These are phyloP conservation scores for Achaetomiella virescens DNA, from an alignment of 495 filamentous ascomycete genomes.

Conservation along the genomic window DNA sequence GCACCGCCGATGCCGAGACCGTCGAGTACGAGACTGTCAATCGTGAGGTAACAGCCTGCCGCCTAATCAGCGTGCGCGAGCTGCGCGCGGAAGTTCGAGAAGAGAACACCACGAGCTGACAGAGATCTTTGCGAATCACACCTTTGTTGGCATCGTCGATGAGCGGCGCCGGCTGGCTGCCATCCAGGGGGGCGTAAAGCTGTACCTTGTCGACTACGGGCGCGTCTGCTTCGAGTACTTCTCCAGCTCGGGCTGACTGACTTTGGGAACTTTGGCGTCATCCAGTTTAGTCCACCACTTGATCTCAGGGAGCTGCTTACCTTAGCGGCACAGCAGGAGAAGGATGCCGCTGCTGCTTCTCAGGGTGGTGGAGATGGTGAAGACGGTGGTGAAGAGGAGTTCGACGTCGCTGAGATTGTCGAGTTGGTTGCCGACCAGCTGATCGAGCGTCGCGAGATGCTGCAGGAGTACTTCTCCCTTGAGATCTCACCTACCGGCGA, in stretches of 20 bases:
- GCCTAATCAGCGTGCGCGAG: slow-evolving; percentile 69
- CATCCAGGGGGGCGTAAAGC: slow-evolving; percentile 86
- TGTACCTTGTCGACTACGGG: slow-evolving; percentile 93
- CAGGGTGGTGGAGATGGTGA: slow-evolving; percentile 27
- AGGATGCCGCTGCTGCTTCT: slow-evolving; percentile 20
- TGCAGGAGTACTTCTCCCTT: slow-evolving; percentile 86
- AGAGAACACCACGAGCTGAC: slow-evolving; percentile 80
- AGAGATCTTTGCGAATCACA: slow-evolving; percentile 82
- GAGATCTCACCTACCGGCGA: slow-evolving; percentile 75
- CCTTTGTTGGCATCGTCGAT: slow-evolving; percentile 91
- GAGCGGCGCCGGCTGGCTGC: slow-evolving; percentile 79
- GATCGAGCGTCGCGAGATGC: slow-evolving; percentile 73
- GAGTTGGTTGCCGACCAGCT: slow-evolving; percentile 54
- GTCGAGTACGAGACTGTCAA: slow-evolving; percentile 64
- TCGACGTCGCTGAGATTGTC: slow-evolving; percentile 62
- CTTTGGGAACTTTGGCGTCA: slow-evolving; percentile 89
- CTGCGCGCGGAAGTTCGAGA: slow-evolving; percentile 77
- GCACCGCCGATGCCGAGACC: slow-evolving; percentile 7
- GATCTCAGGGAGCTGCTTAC: slow-evolving; percentile 62
- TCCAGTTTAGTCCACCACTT: slow-evolving; percentile 72
- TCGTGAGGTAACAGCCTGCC: slow-evolving; percentile 60
- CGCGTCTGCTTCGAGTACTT: slow-evolving; percentile 85
- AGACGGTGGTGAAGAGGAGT: slow-evolving; percentile 31
- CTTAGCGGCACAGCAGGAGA: slow-evolving; percentile 68
- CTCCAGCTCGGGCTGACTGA: slow-evolving; percentile 92